Evolutionary conservation across 331 rosid genomes (phyloP), one percentile per base, ranked within the genome.

Genomic region (Malus hybrid): DNA sequence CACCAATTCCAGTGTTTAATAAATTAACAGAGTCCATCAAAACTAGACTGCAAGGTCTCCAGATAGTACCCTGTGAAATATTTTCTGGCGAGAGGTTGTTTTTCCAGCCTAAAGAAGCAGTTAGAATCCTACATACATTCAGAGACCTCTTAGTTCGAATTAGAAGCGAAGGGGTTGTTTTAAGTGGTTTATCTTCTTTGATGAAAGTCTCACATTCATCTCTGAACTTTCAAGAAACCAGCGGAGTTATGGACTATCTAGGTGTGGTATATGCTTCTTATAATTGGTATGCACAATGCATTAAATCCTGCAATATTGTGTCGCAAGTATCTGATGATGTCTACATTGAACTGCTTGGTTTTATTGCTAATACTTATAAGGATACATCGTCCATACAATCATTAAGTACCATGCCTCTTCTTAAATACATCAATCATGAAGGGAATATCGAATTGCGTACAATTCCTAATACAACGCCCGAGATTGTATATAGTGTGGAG

Each of bases 271-370:
- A 33, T 32, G 50, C 7, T 2, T 8, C 62, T 16, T 29, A 2
- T 73, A 10, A 7, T 20, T 74, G 83, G 66, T 67, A 73, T 60
- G 64, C 29, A 24, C 19, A 74, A 52, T 79, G 78, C 70, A 53
- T 67, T 3, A 3, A 60, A 56, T 46, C 33, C 16, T 79, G 79
- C 75, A 60, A 66, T 60, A 28, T 74, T 16, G 44, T 74, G 56
- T 4, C 24, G 32, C 52, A 44, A 44, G 50, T 34, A 66, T 48
- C 75, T 26, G 15, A 34, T 48, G 64, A 67, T 39, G 26, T 24
- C 30, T 79, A 79, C 66, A 18, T 79, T 13, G 22, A 79, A 50
- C 29, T 74, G 7, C 65, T 79, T 14, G 16, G 58, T 74, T 79
- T 79, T 74, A 22, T 74, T 60, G 42, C 24, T 58, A 26, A 56